These are phyloP conservation scores for Suillus americanus DNA, from an alignment of 768 basidiomycete genomes.

Conservation along the genomic window DNA sequence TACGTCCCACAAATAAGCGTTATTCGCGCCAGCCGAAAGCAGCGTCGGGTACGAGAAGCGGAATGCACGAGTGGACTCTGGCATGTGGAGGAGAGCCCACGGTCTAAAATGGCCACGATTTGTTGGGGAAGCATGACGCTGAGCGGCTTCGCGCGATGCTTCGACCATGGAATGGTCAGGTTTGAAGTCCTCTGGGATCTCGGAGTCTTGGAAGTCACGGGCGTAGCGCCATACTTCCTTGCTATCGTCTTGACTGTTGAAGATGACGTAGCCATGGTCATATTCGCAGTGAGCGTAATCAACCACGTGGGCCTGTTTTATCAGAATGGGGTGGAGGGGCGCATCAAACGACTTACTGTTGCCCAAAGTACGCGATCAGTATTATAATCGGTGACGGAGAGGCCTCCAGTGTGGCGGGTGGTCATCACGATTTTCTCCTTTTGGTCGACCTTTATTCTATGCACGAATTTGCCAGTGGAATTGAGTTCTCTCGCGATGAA, in stretches of 20 bases:
- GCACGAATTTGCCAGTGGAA: conserved; percentile 42
- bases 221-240: conserved; percentile 73
- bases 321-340: neutral
- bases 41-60: conserved; percentile 70
- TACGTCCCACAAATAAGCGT: conserved; percentile 65
- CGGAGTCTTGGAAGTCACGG: conserved; percentile 30
- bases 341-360: conserved; percentile 9
- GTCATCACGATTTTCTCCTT: conserved; percentile 56
- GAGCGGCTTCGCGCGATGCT: conserved; percentile 22
- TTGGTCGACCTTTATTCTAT: conserved; percentile 79
- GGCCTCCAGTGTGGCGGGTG: conserved; percentile 54
- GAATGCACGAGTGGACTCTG: conserved; percentile 50
- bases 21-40: conserved; percentile 43
- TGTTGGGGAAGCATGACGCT: conserved; percentile 11
- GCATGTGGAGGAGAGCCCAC: conserved; percentile 55
- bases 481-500: conserved; percentile 38
- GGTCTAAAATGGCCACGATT: conserved; percentile 55
- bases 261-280: conserved; percentile 65
- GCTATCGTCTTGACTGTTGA: conserved; percentile 54
- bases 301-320: conserved; percentile 13
- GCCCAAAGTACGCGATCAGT: conserved; percentile 56
- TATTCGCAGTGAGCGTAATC: conserved; percentile 72
- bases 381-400: conserved; percentile 57
- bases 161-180: conserved; percentile 33
- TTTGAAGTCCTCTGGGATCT: conserved; percentile 24